A percentile compares a stretch with the other conserved stretches of the same genome.
Conservation (phyloP, 202 grass and related monocot species). For the Schoenoplectus triqueter region DNA sequence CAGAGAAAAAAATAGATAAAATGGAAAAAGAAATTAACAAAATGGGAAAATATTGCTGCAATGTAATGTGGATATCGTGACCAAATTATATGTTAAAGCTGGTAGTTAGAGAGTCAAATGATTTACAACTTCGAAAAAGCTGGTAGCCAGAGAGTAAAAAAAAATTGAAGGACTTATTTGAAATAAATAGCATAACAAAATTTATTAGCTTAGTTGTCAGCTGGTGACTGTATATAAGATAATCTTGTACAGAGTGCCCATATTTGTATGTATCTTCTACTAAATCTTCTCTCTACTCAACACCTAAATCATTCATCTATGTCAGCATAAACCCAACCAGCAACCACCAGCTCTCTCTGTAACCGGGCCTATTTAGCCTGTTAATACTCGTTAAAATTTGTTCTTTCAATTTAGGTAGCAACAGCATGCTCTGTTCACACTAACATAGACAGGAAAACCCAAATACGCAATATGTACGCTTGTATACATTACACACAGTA, state of each 20-base stretch:
- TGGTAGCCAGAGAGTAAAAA: too few relatives aligned
- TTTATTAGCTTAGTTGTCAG: conserved; percentile 7
- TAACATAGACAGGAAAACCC: neutral
- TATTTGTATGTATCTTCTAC: neutral
- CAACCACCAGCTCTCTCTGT: neutral
- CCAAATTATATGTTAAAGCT: neutral
- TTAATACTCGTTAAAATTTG: neutral
- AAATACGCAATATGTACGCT: neutral
- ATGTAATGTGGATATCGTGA: neutral
- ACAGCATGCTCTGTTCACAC: neutral
- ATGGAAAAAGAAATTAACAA: too few relatives aligned
- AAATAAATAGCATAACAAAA: neutral
- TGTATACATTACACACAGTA: neutral
- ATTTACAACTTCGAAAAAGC: too few relatives aligned
- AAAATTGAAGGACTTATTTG: neutral
- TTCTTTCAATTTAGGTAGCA: conserved; percentile 6
- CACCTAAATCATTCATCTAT: conserved; percentile 13
- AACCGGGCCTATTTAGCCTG: neutral
- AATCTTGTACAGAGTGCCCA: neutral
- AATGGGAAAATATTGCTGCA: neutral
- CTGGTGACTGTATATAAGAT: neutral
- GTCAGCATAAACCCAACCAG: conserved; percentile 25
- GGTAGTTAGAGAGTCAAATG: neutral
- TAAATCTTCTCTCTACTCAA: neutral
- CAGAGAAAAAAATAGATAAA: neutral